Conservation (phyloP, 164 flowering plant genomes). For the Umbilicus rupestris region DNA sequence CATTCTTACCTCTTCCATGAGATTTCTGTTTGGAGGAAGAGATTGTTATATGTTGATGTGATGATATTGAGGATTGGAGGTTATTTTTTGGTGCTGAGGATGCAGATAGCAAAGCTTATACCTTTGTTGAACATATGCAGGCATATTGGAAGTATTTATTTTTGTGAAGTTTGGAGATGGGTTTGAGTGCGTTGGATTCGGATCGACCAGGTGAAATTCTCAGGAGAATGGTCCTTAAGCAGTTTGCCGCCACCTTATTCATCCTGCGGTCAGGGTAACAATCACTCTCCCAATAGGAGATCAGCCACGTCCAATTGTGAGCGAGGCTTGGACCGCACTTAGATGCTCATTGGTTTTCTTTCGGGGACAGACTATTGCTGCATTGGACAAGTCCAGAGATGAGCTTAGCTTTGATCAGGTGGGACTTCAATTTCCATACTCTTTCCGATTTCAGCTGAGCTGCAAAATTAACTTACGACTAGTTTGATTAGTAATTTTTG, state of each 20-base stretch:
- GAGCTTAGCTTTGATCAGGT: conserved; percentile 78
- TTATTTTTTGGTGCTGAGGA: neutral
- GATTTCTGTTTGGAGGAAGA: neutral
- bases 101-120: neutral
- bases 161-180: neutral
- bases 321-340: conserved; percentile 67
- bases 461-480: neutral
- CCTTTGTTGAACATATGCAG: neutral
- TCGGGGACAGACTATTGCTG: conserved; percentile 75
- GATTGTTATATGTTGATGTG: neutral
- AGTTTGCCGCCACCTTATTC: conserved; percentile 25
- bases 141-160: neutral
- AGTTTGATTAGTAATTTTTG: neutral
- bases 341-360: conserved; percentile 50
- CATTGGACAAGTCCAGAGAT: conserved; percentile 46
- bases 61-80: neutral
- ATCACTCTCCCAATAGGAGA: conserved; percentile 37
- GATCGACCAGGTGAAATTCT: neutral
- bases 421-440: neutral
- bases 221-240: conserved; percentile 5
- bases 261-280: conserved; percentile 17
- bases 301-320: conserved; percentile 49
- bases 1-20: neutral
- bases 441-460: neutral
- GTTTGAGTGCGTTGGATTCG: neutral